Conservation (phyloP, 306 rosid genomes). For the Dalbergia cultrata region DNA sequence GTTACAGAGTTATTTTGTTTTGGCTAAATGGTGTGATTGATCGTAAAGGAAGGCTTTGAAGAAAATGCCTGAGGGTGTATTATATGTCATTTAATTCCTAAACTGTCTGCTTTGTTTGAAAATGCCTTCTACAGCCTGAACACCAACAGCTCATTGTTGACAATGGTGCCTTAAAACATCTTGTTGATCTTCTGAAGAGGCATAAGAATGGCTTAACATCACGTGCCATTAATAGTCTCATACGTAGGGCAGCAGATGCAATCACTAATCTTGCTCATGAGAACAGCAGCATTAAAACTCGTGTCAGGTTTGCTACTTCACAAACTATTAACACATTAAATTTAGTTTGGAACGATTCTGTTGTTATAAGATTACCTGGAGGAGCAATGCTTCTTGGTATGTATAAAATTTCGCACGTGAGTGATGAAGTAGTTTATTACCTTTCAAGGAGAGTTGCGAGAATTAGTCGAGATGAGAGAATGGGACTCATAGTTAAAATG, state of each 20-base stretch:
- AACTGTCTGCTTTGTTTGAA: constrained; percentile 37
- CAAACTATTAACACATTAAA: not conserved
- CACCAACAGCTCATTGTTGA: constrained; percentile 91
- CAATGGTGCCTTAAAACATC: constrained; percentile 78
- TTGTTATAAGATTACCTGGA: constrained; percentile 37
- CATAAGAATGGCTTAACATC: constrained; percentile 55
- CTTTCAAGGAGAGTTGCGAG: too few species aligned
- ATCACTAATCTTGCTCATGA: constrained; percentile 93
- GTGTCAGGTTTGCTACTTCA: constrained; percentile 72
- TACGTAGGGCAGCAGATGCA: constrained; percentile 95
- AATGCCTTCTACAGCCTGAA: constrained; percentile 79
- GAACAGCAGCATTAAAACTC: constrained; percentile 84
- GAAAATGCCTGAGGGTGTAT: constrained; percentile 33
- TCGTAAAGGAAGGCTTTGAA: constrained; percentile 15
- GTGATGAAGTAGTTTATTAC: too few species aligned
- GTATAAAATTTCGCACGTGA: too few species aligned
- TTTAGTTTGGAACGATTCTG: constrained; percentile 14
- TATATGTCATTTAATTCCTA: constrained; percentile 32
- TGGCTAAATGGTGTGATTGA: not conserved
- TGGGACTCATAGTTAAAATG: too few species aligned
- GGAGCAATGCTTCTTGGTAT: too few species aligned
- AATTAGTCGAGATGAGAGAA: too few species aligned
- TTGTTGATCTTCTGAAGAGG: constrained; percentile 80
- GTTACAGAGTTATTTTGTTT: not conserved
- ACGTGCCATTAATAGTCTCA: constrained; percentile 84